These are phyloP conservation scores for Debaryomyces castellii DNA, from an alignment of 805 yeast genomes.

Conservation along the genomic window DNA sequence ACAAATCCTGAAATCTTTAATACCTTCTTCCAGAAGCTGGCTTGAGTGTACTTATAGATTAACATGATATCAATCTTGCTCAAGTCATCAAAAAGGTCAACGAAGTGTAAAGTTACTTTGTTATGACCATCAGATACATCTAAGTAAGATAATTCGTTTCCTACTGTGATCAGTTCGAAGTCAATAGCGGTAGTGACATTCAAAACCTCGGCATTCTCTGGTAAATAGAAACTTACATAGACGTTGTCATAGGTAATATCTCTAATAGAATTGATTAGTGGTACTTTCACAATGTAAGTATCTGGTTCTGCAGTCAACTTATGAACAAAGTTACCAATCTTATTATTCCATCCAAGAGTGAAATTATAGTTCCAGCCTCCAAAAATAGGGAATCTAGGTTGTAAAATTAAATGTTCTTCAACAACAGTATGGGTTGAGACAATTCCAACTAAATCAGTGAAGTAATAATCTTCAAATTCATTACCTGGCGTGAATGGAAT, in stretches of 20 bases:
- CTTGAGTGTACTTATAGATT: constrained; percentile 58
- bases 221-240: constrained; percentile 65
- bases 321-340: constrained; percentile 53
- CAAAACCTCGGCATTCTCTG: constrained; percentile 75
- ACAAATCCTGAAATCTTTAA: constrained; percentile 60
- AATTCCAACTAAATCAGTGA: constrained; percentile 88
- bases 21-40: constrained; percentile 63
- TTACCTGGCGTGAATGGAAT: constrained; percentile 46
- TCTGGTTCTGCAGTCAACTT: constrained; percentile 37
- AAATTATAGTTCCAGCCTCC: constrained; percentile 97
- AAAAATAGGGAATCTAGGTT: constrained; percentile 90
- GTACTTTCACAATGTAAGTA: constrained; percentile 61
- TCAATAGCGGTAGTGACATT: constrained; percentile 58
- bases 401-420: constrained; percentile 51
- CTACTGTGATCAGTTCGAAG: constrained; percentile 27
- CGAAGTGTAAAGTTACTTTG: constrained; percentile 58
- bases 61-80: constrained; percentile 55
- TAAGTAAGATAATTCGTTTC: constrained; percentile 57
- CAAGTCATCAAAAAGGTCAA: constrained; percentile 69
- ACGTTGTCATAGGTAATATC: constrained; percentile 70
- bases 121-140: constrained; percentile 80
- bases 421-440: constrained; percentile 70
- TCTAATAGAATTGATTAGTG: constrained; percentile 68
- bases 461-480: constrained; percentile 60
- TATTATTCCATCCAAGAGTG: constrained; percentile 89